phyloP scores from a whole-genome alignment of 2,329 filamentous ascomycete species.

The Trichoderma arundinaceum region DNA sequence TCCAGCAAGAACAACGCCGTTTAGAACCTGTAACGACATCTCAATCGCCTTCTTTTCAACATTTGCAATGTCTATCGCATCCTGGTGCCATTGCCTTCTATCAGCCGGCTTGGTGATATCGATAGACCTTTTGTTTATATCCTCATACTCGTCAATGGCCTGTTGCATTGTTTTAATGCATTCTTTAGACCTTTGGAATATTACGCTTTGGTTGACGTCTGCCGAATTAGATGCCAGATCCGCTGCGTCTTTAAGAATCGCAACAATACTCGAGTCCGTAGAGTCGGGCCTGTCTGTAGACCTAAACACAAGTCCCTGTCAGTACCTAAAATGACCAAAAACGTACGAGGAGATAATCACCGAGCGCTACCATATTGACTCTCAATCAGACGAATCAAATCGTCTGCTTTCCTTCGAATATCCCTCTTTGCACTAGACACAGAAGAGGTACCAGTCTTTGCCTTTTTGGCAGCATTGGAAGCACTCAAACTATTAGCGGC shows the following conservation, averaged over 20 bases:
- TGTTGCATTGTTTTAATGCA: conserved; percentile 35
- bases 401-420: conserved; percentile 37
- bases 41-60: conserved; percentile 40
- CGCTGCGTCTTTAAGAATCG: neutral
- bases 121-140: conserved; percentile 32
- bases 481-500: neutral
- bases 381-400: conserved; percentile 37
- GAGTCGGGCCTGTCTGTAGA: neutral
- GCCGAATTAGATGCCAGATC: neutral
- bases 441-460: conserved; percentile 28
- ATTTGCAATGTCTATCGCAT: conserved; percentile 40
- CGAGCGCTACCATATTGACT: neutral
- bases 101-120: conserved; percentile 38
- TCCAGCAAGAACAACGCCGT: conserved; percentile 38
- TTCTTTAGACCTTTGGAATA: conserved; percentile 16
- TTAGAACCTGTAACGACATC: conserved; percentile 38
- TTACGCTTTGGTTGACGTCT: neutral
- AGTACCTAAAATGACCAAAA: neutral
- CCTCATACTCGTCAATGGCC: conserved; percentile 37
- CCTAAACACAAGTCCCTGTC: neutral
- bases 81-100: conserved; percentile 44
- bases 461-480: conserved; percentile 27
- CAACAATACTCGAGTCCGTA: neutral
- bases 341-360: neutral
- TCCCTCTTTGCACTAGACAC: conserved; percentile 35